Percentiles rank a stretch among this genome's conserved stretches.
These are phyloP conservation scores for Esteya vermicola DNA, from an alignment of 2,329 filamentous ascomycete species.

Conservation along the genomic window DNA sequence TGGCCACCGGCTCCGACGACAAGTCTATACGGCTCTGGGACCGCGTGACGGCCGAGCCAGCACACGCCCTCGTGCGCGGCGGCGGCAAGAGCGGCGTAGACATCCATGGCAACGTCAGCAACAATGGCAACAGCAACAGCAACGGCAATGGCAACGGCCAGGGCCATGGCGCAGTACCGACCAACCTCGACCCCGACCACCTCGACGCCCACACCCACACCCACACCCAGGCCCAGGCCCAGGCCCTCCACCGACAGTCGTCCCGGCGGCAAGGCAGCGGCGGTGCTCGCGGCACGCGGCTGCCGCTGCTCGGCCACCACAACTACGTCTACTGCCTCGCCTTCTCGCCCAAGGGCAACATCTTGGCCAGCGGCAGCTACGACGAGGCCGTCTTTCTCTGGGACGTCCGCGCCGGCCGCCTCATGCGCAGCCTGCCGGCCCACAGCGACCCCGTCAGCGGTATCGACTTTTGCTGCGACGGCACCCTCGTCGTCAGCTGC, in stretches of 20 bases:
- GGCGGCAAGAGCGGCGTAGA: slow-evolving; percentile 4
- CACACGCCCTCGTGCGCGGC: slow-evolving; percentile 15
- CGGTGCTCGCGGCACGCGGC: slow-evolving; percentile 23
- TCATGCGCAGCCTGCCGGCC: slow-evolving; percentile 84
- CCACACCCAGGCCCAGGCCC: no score
- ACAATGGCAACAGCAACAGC: slow-evolving; percentile 1
- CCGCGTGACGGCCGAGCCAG: slow-evolving; percentile 37
- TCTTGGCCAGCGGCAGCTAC: slow-evolving; percentile 87
- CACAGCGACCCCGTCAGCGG: slow-evolving; percentile 91
- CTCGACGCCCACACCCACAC: no score
- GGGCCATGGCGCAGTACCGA: slow-evolving; percentile 1
- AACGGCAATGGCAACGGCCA: slow-evolving; percentile 1
- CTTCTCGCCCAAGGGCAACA: slow-evolving; percentile 97
- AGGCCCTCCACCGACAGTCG: no score
- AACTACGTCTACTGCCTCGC: slow-evolving; percentile 92
- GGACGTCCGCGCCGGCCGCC: slow-evolving; percentile 76
- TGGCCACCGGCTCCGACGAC: slow-evolving; percentile 90
- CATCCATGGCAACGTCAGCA: slow-evolving; percentile 2
- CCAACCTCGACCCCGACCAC: no score
- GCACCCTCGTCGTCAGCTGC: slow-evolving; percentile 82
- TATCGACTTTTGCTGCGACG: slow-evolving; percentile 85
- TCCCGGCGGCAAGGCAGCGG: slow-evolving; percentile 2
- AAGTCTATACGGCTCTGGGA: slow-evolving; percentile 95
- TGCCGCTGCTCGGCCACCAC: slow-evolving; percentile 69
- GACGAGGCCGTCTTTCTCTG: slow-evolving; percentile 95